Evolutionary conservation across 306 rosid genomes (phyloP).

Genomic region (Vigna hirtella): DNA sequence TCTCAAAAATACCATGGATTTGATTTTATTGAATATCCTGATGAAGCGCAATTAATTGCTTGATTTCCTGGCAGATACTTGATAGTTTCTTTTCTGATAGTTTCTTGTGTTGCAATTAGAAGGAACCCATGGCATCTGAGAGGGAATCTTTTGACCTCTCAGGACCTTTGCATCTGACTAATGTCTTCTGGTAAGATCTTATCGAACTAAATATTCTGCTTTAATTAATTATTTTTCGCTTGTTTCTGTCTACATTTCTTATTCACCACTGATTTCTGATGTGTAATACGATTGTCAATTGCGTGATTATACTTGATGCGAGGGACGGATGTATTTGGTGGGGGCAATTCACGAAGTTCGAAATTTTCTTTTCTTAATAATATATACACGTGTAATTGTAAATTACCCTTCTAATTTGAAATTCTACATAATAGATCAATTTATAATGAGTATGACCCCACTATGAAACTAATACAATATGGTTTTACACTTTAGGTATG

Average conservation of each 20-base stretch:
- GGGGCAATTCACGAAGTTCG: background rate
- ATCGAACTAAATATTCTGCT: slow-evolving; percentile 2
- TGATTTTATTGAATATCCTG: slow-evolving; percentile 6
- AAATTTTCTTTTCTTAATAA: too few relatives aligned
- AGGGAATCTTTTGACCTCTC: slow-evolving; percentile 77
- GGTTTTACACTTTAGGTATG: too few relatives aligned
- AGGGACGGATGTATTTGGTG: background rate
- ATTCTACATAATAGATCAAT: too few relatives aligned
- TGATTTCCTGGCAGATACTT: slow-evolving; percentile 1
- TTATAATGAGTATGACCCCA: background rate
- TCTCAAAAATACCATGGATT: background rate
- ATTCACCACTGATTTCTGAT: slow-evolving; percentile 4
- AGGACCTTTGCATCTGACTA: slow-evolving; percentile 84
- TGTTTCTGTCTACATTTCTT: slow-evolving; percentile 12
- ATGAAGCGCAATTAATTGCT: slow-evolving; percentile 30
- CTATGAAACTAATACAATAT: background rate
- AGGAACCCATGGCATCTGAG: slow-evolving; percentile 68
- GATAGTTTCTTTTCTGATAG: slow-evolving; percentile 30
- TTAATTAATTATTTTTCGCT: background rate
- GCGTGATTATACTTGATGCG: background rate
- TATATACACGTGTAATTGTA: background rate
- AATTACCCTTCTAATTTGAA: background rate
- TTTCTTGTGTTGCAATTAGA: slow-evolving; percentile 42
- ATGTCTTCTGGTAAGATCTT: slow-evolving; percentile 70
- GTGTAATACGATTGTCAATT: background rate